Percentiles rank a stretch among this genome's conserved stretches.
Conservation (phyloP, 2,329 filamentous ascomycete genomes). For the Alternaria ethzedia region DNA sequence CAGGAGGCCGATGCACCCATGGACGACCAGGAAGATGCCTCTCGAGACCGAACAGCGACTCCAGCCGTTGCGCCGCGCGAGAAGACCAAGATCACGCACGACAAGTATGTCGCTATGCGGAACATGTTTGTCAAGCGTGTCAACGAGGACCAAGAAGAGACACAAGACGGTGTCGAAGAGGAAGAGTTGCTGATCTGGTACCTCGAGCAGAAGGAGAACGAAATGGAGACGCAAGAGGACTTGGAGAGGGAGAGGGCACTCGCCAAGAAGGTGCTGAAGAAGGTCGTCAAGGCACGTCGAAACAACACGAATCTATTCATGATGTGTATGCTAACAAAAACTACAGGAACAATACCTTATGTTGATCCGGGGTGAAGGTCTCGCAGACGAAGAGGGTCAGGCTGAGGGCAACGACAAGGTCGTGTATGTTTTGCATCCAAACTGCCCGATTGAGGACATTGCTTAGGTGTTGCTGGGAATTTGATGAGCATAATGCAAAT, state of each 20-base stretch:
- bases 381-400: conserved; percentile 78
- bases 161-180: conserved; percentile 83
- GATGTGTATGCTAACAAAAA: conserved; percentile 21
- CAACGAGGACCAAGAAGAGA: conserved; percentile 77
- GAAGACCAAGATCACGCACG: conserved; percentile 91
- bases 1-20: conserved; percentile 51
- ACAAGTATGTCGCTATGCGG: conserved; percentile 91
- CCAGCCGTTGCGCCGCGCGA: conserved; percentile 52
- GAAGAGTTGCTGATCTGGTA: conserved; percentile 88
- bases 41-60: conserved; percentile 42
- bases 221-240: conserved; percentile 81
- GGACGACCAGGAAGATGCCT: conserved; percentile 45
- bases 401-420: conserved; percentile 56
- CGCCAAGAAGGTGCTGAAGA: conserved; percentile 85
- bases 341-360: conserved; percentile 65
- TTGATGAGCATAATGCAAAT: not conserved
- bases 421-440: conserved; percentile 91
- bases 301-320: not conserved
- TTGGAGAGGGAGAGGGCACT: conserved; percentile 76
- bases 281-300: conserved; percentile 85
- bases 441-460: conserved; percentile 78
- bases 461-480: not conserved
- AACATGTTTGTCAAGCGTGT: conserved; percentile 84
- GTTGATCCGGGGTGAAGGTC: conserved; percentile 78
- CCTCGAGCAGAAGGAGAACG: conserved; percentile 85